Evolutionary conservation across 441 rosid species (phyloP).

Genomic region (Corymbia calophylla): DNA sequence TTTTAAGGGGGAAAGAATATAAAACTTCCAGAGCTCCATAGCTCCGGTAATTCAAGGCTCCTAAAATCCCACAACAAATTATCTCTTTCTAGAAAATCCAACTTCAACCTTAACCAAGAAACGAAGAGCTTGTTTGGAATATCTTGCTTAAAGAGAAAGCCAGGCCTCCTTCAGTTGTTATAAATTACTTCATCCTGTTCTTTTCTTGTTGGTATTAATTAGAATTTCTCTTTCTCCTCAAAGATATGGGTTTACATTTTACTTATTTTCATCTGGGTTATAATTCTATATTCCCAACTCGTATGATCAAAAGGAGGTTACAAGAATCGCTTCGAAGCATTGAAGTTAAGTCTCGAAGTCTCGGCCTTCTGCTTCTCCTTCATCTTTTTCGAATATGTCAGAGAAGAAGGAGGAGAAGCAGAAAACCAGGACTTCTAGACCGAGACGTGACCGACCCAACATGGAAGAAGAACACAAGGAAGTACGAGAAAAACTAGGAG

Average conservation of each 20-base stretch:
- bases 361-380: not conserved
- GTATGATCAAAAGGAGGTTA: not conserved
- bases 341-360: not conserved
- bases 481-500: not conserved
- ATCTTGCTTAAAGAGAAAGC: not conserved
- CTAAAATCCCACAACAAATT: not conserved
- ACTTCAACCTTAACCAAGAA: not conserved
- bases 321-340: not conserved
- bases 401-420: not conserved
- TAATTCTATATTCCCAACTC: not conserved
- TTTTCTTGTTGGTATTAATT: not conserved
- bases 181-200: not conserved
- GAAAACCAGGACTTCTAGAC: not conserved
- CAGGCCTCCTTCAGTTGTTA: not conserved
- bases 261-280: not conserved
- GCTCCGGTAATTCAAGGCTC: not conserved
- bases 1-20: not conserved
- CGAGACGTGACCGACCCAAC: rapidly evolving
- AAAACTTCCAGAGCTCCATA: not conserved
- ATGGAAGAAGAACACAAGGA: not conserved
- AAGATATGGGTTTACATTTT: not conserved
- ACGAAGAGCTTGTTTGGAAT: not conserved
- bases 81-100: not conserved
- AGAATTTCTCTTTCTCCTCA: not conserved
- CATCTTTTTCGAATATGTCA: not conserved